These are phyloP conservation scores for Penicillium sp. DNA, from an alignment of 2,329 filamentous ascomycete genomes.

Conservation along the genomic window DNA sequence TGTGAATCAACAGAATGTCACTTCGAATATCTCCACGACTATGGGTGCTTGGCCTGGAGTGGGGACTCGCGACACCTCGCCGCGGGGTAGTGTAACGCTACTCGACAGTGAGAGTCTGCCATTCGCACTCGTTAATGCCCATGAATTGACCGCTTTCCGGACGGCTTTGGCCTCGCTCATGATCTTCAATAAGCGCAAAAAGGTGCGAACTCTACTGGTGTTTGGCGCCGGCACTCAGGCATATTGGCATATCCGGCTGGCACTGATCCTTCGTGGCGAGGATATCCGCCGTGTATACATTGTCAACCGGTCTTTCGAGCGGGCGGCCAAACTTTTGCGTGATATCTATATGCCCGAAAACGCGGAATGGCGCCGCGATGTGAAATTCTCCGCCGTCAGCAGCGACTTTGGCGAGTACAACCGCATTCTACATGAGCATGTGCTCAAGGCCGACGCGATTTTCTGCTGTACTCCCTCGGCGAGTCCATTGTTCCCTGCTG, in stretches of 20 bases:
- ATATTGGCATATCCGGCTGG: conserved; percentile 87
- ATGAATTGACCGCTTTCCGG: conserved; percentile 63
- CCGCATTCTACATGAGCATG: conserved; percentile 62
- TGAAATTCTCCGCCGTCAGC: conserved; percentile 65
- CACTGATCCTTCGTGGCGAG: conserved; percentile 58
- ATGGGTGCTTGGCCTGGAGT: conserved; percentile 33
- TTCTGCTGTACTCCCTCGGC: conserved; percentile 81
- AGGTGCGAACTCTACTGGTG: conserved; percentile 69
- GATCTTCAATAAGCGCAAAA: conserved; percentile 58
- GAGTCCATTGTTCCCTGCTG: conserved; percentile 66
- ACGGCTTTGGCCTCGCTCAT: conserved; percentile 58
- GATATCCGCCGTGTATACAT: conserved; percentile 77
- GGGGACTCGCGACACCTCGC: conserved; percentile 42
- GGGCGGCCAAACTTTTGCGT: conserved; percentile 44
- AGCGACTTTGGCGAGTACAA: conserved; percentile 64
- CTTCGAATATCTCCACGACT: conserved; percentile 24
- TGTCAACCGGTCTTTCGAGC: conserved; percentile 60
- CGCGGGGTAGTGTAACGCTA: conserved; percentile 54
- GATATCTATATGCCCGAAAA: conserved; percentile 50
- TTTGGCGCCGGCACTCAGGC: conserved; percentile 88
- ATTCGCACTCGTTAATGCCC: conserved; percentile 59
- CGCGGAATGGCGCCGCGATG: conserved; percentile 57
- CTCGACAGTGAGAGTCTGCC: conserved; percentile 54
- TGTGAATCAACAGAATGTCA: conserved; percentile 28
- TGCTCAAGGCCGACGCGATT: conserved; percentile 67